Percentiles rank a stretch among this genome's conserved stretches.
phyloP scores from a whole-genome alignment of 164 flowering plant species.

The Magnolia kwangsiensis region DNA sequence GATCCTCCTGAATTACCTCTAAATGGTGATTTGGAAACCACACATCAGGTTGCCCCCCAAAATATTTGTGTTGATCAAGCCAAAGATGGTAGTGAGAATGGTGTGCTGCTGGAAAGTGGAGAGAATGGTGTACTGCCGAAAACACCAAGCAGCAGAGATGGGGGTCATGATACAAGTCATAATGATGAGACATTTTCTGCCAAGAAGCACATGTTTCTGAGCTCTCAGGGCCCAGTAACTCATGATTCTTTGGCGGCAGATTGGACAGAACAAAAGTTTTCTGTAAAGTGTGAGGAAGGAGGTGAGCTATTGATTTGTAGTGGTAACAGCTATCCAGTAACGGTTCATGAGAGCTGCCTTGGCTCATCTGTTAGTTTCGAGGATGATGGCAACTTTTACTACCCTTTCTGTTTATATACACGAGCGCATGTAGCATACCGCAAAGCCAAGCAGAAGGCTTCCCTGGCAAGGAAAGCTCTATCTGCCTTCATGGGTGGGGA shows the following conservation, averaged over 20 bases:
- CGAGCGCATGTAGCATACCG: slow-evolving; percentile 38
- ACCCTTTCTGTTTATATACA: slow-evolving; percentile 70
- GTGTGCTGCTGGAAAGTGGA: too few relatives aligned
- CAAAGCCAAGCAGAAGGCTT: slow-evolving; percentile 25
- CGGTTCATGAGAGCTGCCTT: slow-evolving; percentile 59
- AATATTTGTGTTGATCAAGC: not conserved
- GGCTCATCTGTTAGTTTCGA: slow-evolving; percentile 38
- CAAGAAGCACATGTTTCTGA: slow-evolving; percentile 32
- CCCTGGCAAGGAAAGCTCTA: too few relatives aligned
- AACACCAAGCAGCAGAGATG: slow-evolving; percentile 24
- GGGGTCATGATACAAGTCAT: slow-evolving; percentile 11
- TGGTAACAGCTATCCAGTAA: slow-evolving; percentile 37
- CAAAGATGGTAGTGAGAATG: slow-evolving; percentile 2
- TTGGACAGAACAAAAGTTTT: slow-evolving; percentile 29
- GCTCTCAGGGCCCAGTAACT: slow-evolving; percentile 28
- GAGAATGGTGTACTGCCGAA: too few relatives aligned
- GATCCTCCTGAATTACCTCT: slow-evolving; percentile 3
- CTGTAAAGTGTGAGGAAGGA: slow-evolving; percentile 55
- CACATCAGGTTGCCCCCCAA: slow-evolving; percentile 6
- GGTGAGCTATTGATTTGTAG: slow-evolving; percentile 54
- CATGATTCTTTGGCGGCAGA: slow-evolving; percentile 25
- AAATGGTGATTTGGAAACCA: not conserved
- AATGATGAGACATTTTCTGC: slow-evolving; percentile 24
- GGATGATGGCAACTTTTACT: slow-evolving; percentile 45
- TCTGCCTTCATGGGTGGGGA: too few relatives aligned